Base-by-base conservation (phyloP, 139 green algal genomes). In the Chlorella sp. region DNA sequence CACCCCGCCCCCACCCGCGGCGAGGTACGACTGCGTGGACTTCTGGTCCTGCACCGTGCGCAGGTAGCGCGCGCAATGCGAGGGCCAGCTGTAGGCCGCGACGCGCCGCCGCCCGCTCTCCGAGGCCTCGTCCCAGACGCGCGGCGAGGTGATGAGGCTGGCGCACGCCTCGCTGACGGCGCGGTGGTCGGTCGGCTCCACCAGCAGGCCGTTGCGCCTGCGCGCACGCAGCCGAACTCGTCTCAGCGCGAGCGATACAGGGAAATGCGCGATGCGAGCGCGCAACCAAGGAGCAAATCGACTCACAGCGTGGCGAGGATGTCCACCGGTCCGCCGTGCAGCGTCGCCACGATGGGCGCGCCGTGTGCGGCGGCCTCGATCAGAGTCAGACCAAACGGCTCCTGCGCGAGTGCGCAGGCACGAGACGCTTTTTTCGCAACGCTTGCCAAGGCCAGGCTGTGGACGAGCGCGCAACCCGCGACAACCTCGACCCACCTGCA, bases 331-430 rank as follows among this genome's bases (percentile, higher is more conserved):
- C 93, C 94, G 32, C 94, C 94, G 73, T 98, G 90, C 67, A 86
- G 89, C 24, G 94, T 98, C 36, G 94, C 94, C 35, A 98, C 93
- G 51, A 95, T 97, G 51, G 94, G 94, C 70, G 96, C 93, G 29
- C 93, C 94, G 77, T 97, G 89, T 6, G 93, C 94, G 3, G 91
- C 94, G 1, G 94, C 94, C 88, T 97, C 92, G 31, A 98, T 97
- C 27, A 98, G 85, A 1, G 93, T 98, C 30, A 98, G 79, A 23
- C 93, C 93, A 76, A 98, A 98, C 0, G 93, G 93, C 88, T 98
- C 93, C 88, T 97, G 92, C n/a, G 91, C 80, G 1, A n/a, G 17
- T n/a, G n/a, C n/a, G n/a, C n/a, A n/a, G n/a, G n/a, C n/a, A n/a
- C 2, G 69, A 2, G 32, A 2, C 0, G 20, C 10, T n/a, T n/a